phyloP scores from a whole-genome alignment of 371 early-diverging fungal genomes.

The Funneliformis caledonium region DNA sequence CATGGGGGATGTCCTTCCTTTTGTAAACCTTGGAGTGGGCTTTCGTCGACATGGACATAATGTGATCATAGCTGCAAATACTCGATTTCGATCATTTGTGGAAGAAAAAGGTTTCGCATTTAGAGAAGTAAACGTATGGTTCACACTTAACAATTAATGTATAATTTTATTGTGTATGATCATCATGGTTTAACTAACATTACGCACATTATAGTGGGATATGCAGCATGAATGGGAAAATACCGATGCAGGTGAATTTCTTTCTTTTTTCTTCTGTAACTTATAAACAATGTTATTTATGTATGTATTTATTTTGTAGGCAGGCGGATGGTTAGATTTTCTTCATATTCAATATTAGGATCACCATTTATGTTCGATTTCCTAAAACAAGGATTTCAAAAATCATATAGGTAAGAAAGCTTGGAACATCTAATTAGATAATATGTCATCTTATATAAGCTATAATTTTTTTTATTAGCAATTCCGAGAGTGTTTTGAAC shows the following conservation, averaged over 20 bases:
- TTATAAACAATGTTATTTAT: background rate
- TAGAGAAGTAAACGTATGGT: background rate
- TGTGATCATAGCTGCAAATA: constrained; percentile 11
- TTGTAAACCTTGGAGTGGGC: constrained; percentile 9
- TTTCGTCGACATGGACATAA: constrained; percentile 17
- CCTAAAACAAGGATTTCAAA: constrained; percentile 22
- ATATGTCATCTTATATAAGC: background rate
- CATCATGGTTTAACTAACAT: background rate
- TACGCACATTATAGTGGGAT: background rate
- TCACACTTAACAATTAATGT: background rate
- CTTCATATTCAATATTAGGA: background rate
- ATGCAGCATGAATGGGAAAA: constrained; percentile 19
- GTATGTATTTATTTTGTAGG: constrained; percentile 1
- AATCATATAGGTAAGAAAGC: constrained; percentile 17
- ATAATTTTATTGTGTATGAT: background rate
- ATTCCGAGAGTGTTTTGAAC: background rate
- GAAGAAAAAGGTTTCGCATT: constrained; percentile 4
- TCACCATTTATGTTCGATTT: background rate
- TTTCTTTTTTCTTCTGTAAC: background rate
- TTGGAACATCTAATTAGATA: background rate
- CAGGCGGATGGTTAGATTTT: constrained; percentile 6
- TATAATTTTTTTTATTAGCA: background rate
- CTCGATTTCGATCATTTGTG: background rate
- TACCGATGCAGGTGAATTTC: background rate
- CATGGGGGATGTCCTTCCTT: constrained; percentile 18